These are phyloP conservation scores for Dioszegia crocea DNA, from an alignment of 768 basidiomycete genomes.

Conservation along the genomic window DNA sequence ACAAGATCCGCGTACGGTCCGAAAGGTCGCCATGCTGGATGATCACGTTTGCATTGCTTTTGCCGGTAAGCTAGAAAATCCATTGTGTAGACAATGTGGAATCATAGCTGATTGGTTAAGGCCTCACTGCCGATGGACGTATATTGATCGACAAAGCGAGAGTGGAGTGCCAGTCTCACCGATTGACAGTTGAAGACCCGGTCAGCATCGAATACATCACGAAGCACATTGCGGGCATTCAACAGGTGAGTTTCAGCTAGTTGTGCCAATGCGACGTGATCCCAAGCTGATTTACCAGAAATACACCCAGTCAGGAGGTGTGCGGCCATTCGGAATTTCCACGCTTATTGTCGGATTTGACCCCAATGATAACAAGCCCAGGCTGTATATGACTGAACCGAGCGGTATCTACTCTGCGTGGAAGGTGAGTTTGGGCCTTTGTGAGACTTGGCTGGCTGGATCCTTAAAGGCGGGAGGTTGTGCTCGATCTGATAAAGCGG, in stretches of 20 bases:
- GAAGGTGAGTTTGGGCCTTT: constrained; percentile 66
- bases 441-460: no score
- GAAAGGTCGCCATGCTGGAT: constrained; percentile 97
- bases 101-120: constrained; percentile 55
- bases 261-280: no score
- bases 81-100: no score
- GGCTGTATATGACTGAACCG: constrained; percentile 94
- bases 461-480: no score
- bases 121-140: constrained; percentile 93
- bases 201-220: constrained; percentile 98
- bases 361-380: constrained; percentile 78
- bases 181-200: constrained; percentile 94
- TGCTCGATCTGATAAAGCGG: no score
- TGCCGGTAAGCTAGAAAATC: constrained; percentile 63
- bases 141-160: constrained; percentile 97
- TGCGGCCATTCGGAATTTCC: constrained; percentile 95
- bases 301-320: constrained; percentile 98
- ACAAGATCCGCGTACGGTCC: constrained; percentile 94
- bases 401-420: constrained; percentile 97
- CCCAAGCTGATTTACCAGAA: constrained; percentile 54
- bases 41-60: constrained; percentile 97
- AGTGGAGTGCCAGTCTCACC: constrained; percentile 94
- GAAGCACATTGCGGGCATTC: constrained; percentile 95
- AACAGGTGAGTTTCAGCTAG: constrained; percentile 67
- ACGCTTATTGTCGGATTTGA: constrained; percentile 97